Evolutionary conservation across 1,284 basidiomycete genomes (phyloP).

Genomic region (Cryptococcus amylolentus): DNA sequence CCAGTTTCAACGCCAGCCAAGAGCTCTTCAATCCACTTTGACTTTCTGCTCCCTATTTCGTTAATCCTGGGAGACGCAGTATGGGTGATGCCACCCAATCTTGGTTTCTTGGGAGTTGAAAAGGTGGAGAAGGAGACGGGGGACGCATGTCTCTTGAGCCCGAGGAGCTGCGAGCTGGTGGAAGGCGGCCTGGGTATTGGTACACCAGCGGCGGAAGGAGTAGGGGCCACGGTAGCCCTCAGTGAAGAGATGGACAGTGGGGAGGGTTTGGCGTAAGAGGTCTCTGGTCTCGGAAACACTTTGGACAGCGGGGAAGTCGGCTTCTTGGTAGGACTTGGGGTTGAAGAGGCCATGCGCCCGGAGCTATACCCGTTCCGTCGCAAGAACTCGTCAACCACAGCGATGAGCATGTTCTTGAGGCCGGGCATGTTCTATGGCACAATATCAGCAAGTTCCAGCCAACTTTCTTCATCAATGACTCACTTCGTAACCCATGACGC

Average conservation of each 20-base stretch:
- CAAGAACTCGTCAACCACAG: slow-evolving; percentile 64
- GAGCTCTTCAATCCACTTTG: slow-evolving; percentile 25
- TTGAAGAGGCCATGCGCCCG: not conserved
- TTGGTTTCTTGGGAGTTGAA: not conserved
- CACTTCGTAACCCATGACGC: slow-evolving; percentile 65
- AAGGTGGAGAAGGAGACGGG: not conserved
- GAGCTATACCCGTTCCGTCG: slow-evolving; percentile 59
- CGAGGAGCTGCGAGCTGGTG: not conserved
- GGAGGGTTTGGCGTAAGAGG: slow-evolving; percentile 1
- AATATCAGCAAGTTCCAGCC: not conserved
- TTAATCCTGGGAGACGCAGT: not conserved
- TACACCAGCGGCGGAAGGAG: too few relatives aligned
- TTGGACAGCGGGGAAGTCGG: not conserved
- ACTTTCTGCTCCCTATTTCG: slow-evolving; percentile 8
- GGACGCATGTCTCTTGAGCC: not conserved
- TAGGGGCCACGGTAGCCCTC: not conserved
- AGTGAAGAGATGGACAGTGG: slow-evolving; percentile 4
- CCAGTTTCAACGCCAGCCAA: slow-evolving; percentile 12
- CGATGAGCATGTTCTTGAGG: slow-evolving; percentile 59
- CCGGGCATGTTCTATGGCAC: slow-evolving; percentile 55
- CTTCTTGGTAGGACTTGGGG: slow-evolving; percentile 6
- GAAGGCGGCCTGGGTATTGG: not conserved
- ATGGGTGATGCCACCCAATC: not conserved
- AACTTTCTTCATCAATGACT: slow-evolving; percentile 14
- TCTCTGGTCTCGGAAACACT: not conserved